Evolutionary conservation across 2,329 filamentous ascomycete species (phyloP).

Genomic region (Penicillium janthinellum): DNA sequence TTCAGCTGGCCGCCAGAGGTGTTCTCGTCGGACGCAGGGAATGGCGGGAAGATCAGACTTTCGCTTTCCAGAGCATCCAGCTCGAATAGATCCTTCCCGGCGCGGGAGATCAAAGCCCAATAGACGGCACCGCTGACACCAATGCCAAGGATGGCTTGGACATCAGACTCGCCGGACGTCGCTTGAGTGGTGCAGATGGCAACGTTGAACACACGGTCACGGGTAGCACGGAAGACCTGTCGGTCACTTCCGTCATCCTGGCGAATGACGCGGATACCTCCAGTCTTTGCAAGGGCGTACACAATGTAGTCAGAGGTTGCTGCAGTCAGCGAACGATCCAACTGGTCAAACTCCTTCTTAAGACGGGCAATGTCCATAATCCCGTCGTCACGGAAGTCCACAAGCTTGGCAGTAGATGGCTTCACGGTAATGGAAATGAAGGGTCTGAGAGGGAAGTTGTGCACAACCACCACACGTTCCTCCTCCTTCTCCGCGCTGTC

Average conservation of each 20-base stretch:
- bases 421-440: conserved; percentile 85
- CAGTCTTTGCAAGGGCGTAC: conserved; percentile 91
- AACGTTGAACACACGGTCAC: conserved; percentile 94
- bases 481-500: conserved; percentile 67
- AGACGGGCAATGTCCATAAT: conserved; percentile 91
- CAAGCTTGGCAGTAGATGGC: conserved; percentile 48
- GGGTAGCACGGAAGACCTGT: conserved; percentile 86
- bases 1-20: conserved; percentile 90
- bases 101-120: conserved; percentile 80
- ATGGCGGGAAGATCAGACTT: conserved; percentile 86
- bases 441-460: conserved; percentile 94
- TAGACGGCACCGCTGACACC: conserved; percentile 96
- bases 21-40: conserved; percentile 83
- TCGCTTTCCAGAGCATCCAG: conserved; percentile 78
- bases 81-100: conserved; percentile 76
- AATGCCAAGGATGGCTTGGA: conserved; percentile 86
- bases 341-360: conserved; percentile 97
- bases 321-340: conserved; percentile 89
- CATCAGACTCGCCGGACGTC: conserved; percentile 56
- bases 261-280: conserved; percentile 87
- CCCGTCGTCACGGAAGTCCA: conserved; percentile 71
- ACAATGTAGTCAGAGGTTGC: conserved; percentile 90
- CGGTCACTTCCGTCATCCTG: conserved; percentile 92
- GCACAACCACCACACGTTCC: conserved; percentile 71
- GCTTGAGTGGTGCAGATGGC: conserved; percentile 71